Evolutionary conservation across 805 yeast genomes (phyloP), one percentile per base, ranked within the genome.

Genomic region (Metschnikowia santaceciliae): DNA sequence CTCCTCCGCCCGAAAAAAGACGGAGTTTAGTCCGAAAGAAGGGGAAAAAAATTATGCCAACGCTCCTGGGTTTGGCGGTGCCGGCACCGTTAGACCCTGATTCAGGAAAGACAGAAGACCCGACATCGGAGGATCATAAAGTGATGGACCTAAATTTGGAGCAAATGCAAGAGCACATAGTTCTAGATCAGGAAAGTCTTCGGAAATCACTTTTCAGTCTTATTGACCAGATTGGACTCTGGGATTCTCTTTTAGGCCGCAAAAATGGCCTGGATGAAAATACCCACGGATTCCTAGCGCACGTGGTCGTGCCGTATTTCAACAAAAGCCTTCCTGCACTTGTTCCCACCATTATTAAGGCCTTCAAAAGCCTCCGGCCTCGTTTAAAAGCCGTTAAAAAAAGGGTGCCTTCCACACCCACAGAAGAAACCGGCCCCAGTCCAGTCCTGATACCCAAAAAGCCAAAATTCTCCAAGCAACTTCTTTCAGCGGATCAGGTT

Each of bases 281-380:
- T 13, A 66, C 77, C 0, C 55, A 63, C 17, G 82, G 81, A 3
- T 82, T 80, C 57, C 63, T 79, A 36, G 79, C 75, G 3, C 77
- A 76, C 54, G 79, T 81, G 7, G 52, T 82, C 2, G 70, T 81
- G 1, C 86, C 86, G 0, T 80, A 75, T 61, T 82, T 70, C 59
- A 76, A 70, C 46, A 75, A 74, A 50, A 74, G 68, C 52, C 62
- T 80, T 3, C 86, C 86, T 0, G 57, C 66, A 38, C 64, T 77
- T 3, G 73, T 79, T 7, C 72, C 71, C 45, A 75, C 73, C 52
- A 65, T 80, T 20, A 67, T 79, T 5, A 71, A 71, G 19, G 77
- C 74, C 48, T 67, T 81, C 44, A 81, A 78, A 52, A 79, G 78
- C 13, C 79, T 77, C 60, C 54, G 57, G 20, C 60, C 59, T 1